Evolutionary conservation across 2,329 filamentous ascomycete species (phyloP), one percentile per base, ranked within the genome.

Genomic region (Diaporthe capsici): DNA sequence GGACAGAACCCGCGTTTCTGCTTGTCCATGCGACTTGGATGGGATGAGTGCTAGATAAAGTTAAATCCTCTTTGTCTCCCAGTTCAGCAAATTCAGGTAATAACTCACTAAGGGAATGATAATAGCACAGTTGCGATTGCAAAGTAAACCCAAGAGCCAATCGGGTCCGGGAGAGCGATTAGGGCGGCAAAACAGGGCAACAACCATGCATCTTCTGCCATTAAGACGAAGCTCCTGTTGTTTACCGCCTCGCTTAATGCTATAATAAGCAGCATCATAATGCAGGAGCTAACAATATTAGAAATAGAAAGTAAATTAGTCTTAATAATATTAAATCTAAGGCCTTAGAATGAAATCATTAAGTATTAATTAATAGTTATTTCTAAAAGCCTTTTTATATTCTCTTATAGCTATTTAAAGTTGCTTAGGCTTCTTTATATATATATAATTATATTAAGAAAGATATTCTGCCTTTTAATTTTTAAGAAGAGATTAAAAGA

Each of bases 251-350:
- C 87, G 1, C 85, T 86, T 4, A 88, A 72, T 81, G 85, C 87
- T 3, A 86, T 88, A 78, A 86, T 83, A 60, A 84, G 83, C 20
- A 89, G 80, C 47, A 89, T 82, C 44, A 85, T 83, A 3, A 83
- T 77, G 63, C 5, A 72, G 6, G 70, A 55, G 22, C 53, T 42
- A 22, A 55, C 53, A 17, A 58, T 51, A n/a, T 49, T 28, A 12
- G 88, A 85, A 17, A 92, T 90, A 4, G 87, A 87, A 39, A 92
- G 83, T 4, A 92, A 81, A 73, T 90, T 92, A 15, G 87, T 87
- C 20, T 87, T 80, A 79, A 91, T 88, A 10, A 87, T 87, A 76
- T 83, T 80, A 81, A 90, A 90, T 4, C 84, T 89, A 0, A 90
- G 82, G 4, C 83, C 81, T 55, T 85, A 84, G 3, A 91, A 83